A percentile compares a stretch with the other conserved stretches of the same genome.
Conservation (phyloP, 2,329 filamentous ascomycete species). For the Albifimbria verrucaria region DNA sequence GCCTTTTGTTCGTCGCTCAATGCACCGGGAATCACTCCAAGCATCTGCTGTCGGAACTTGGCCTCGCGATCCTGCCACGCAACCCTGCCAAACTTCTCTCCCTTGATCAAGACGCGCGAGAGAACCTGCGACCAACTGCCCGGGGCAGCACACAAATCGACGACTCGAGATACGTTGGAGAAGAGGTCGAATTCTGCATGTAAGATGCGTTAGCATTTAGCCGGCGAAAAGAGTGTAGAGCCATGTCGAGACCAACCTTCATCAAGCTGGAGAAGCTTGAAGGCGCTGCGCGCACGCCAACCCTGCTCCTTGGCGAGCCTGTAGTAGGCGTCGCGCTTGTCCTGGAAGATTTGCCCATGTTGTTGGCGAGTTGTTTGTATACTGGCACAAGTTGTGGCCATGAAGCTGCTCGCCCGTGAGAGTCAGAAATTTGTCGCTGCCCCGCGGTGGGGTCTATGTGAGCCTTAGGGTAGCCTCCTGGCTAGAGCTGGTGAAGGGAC, state of each 20-base stretch:
- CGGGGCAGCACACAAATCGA: slow-evolving; percentile 92
- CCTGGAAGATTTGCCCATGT: slow-evolving; percentile 95
- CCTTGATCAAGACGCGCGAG: slow-evolving; percentile 88
- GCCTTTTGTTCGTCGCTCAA: slow-evolving; percentile 16
- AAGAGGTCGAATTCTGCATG: slow-evolving; percentile 86
- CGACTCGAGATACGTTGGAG: slow-evolving; percentile 82
- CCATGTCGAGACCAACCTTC: slow-evolving; percentile 51
- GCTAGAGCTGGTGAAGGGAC: too few species aligned
- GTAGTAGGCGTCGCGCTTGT: slow-evolving; percentile 98
- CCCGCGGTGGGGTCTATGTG: slow-evolving; percentile 19
- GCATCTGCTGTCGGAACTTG: slow-evolving; percentile 58
- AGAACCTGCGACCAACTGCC: slow-evolving; percentile 98
- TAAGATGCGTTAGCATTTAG: slow-evolving; percentile 6
- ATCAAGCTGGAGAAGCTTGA: slow-evolving; percentile 95
- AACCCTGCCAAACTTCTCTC: slow-evolving; percentile 80
- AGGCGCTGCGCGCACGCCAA: slow-evolving; percentile 93
- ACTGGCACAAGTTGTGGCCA: too few species aligned
- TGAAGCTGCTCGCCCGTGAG: too few species aligned
- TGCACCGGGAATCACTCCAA: slow-evolving; percentile 44
- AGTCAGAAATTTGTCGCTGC: slow-evolving; percentile 19
- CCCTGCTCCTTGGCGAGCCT: slow-evolving; percentile 97
- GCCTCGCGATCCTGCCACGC: slow-evolving; percentile 86
- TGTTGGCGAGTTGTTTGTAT: slow-evolving; percentile 10
- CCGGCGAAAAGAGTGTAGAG: not conserved
- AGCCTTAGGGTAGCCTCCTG: slow-evolving; percentile 9